Evolutionary conservation across 139 green algal species (phyloP).

Genomic region (Protoeuglena noctilucae): DNA sequence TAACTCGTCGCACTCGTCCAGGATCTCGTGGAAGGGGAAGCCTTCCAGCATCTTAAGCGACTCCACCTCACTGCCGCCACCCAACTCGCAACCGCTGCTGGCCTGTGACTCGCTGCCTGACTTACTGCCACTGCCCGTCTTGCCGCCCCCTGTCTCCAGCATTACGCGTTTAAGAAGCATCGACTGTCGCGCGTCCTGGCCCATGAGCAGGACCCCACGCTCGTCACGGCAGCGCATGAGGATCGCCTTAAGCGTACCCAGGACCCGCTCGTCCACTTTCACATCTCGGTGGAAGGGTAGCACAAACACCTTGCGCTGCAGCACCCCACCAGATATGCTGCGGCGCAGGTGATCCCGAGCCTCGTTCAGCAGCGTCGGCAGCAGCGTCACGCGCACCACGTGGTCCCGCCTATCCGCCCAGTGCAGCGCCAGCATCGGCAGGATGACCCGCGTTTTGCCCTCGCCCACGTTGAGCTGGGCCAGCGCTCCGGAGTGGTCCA

Average conservation of each 20-base stretch:
- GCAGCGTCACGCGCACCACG: conserved; percentile 32
- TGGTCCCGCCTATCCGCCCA: conserved; percentile 5
- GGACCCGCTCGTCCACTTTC: neutral
- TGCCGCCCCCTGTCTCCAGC: too few species aligned
- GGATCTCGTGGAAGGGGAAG: conserved; percentile 28
- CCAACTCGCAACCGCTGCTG: conserved; percentile 1
- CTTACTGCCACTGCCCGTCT: conserved; percentile 23
- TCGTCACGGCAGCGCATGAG: conserved; percentile 4
- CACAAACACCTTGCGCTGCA: conserved; percentile 23
- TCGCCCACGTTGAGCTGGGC: conserved; percentile 48
- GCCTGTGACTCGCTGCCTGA: conserved; percentile 3
- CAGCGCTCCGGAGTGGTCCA: conserved; percentile 17
- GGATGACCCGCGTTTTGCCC: conserved; percentile 47
- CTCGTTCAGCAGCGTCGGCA: conserved; percentile 31
- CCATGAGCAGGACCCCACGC: conserved; percentile 32
- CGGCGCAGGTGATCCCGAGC: conserved; percentile 24
- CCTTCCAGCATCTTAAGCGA: conserved; percentile 8
- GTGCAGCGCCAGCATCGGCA: conserved; percentile 36
- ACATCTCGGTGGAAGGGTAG: conserved; percentile 36
- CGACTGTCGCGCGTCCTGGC: conserved; percentile 29
- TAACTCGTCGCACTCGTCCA: conserved; percentile 49
- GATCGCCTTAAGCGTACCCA: conserved; percentile 14
- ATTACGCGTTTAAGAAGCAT: conserved; percentile 39
- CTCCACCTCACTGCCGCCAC: neutral
- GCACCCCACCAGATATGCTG: conserved; percentile 24